These are phyloP conservation scores for Rauvolfia tetraphylla DNA, from an alignment of 257 asterid species.

Conservation along the genomic window DNA sequence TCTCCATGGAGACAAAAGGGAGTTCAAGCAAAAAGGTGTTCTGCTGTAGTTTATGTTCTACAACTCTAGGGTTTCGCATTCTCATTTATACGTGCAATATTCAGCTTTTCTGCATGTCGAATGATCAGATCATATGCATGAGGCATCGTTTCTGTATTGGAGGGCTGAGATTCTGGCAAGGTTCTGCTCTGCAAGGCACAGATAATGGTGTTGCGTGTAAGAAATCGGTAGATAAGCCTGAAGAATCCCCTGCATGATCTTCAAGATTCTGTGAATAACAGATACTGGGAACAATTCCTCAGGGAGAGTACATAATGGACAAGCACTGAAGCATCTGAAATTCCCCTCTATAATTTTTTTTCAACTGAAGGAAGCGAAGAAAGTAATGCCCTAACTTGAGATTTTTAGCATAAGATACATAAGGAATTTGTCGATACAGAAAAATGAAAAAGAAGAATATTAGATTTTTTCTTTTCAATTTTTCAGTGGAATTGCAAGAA, in stretches of 20 bases:
- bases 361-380: not conserved
- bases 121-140: not conserved
- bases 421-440: too few relatives aligned
- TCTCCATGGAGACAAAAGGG: not conserved
- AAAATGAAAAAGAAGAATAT: too few relatives aligned
- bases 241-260: not conserved
- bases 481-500: not conserved
- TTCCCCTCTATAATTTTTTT: not conserved
- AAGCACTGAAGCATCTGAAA: not conserved
- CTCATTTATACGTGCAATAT: not conserved
- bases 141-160: not conserved
- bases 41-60: not conserved
- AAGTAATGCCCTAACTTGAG: not conserved
- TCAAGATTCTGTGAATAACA: not conserved
- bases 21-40: not conserved
- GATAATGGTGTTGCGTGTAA: not conserved
- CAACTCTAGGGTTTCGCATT: not conserved
- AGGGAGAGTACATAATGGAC: not conserved
- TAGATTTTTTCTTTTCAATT: too few relatives aligned
- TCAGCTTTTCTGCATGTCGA: not conserved
- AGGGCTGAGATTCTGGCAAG: not conserved
- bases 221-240: not conserved
- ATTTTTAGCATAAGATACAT: too few relatives aligned
- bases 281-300: not conserved
- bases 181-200: not conserved